A percentile compares a stretch with the other conserved stretches of the same genome.
phyloP scores from a whole-genome alignment of 495 filamentous ascomycete species.

The Clavariopsis aquatica region DNA sequence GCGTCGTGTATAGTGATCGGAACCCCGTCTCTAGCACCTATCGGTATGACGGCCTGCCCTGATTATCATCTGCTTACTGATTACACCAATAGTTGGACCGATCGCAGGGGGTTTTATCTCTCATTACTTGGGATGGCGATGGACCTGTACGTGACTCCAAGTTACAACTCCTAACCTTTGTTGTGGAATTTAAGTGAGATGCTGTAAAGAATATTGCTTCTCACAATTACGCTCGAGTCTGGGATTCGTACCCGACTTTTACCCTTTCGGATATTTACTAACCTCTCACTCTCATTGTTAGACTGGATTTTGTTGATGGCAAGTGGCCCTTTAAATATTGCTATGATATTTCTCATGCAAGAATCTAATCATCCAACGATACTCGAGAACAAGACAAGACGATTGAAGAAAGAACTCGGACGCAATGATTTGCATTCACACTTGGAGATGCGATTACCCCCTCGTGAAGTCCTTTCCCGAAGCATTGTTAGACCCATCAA shows the following conservation, averaged over 20 bases:
- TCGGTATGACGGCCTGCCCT: slow-evolving; percentile 2
- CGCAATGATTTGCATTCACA: slow-evolving; percentile 28
- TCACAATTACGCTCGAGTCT: no score
- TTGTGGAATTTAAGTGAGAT: no score
- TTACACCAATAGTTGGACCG: slow-evolving; percentile 18
- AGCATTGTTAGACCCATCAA: slow-evolving; percentile 34
- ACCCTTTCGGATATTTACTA: neutral
- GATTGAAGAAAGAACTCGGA: slow-evolving; percentile 23
- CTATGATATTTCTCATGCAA: slow-evolving; percentile 28
- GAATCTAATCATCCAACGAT: slow-evolving; percentile 31
- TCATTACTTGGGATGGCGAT: slow-evolving; percentile 30
- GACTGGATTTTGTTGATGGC: slow-evolving; percentile 28
- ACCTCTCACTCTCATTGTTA: slow-evolving; percentile 2
- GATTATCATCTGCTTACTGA: neutral
- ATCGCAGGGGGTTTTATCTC: slow-evolving; percentile 35
- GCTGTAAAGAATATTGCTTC: no score
- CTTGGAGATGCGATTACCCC: slow-evolving; percentile 21
- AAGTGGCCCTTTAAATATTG: slow-evolving; percentile 23
- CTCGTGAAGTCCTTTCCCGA: slow-evolving; percentile 17
- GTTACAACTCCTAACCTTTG: no score
- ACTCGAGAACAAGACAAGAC: slow-evolving; percentile 28
- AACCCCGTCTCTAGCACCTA: slow-evolving; percentile 25
- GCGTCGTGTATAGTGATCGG: slow-evolving; percentile 26
- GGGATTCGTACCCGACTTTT: neutral
- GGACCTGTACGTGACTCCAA: slow-evolving; percentile 5